Evolutionary conservation across 306 rosid species (phyloP), one percentile per base, ranked within the genome.

Genomic region (Notholithocarpus densiflorus): DNA sequence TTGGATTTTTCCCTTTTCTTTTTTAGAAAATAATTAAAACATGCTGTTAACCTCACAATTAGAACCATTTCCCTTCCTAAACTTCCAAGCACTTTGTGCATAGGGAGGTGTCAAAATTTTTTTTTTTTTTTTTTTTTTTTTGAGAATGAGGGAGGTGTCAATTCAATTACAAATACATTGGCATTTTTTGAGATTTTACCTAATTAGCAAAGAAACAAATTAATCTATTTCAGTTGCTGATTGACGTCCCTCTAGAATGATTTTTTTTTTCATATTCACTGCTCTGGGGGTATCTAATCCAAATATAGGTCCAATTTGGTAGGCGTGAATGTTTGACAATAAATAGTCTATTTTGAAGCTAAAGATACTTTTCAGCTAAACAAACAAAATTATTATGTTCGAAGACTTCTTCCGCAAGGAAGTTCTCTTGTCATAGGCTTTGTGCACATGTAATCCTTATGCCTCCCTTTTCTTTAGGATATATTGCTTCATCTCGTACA

Each of bases 31-130:
- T 37, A 37, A 37, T 37, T 6, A 37, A 0, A 37, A 37, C 2
- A 37, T 37, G 2, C 2, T 37, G 0, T 0, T 37, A 37, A 37
- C 0, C 0, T 0, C 0, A 37, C 0, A 37, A 2, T 37, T 37
- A 37, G 2, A 37, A 37, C 0, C 0, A 37, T 7, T 37, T 37
- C 0, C 0, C 11, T 37, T 6, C 0, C 10, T 7, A 37, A 37
- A 37, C 3, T 0, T 37, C 0, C 0, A 37, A 37, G 0, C 3
- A 40, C 45, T 40, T 40, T 40, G 0, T 8, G 1, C 0, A 40
- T 40, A 40, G 2, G 0, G 0, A 8, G 0, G 3, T 8, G n/a
- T n/a, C n/a, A n/a, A n/a, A n/a, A n/a, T n/a, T n/a, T n/a, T n/a
- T n/a, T n/a, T n/a, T n/a, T n/a, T n/a, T n/a, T n/a, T n/a, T n/a